Base-by-base conservation (phyloP, 2,329 filamentous ascomycete species). In the Xylariomycetidae sp. region DNA sequence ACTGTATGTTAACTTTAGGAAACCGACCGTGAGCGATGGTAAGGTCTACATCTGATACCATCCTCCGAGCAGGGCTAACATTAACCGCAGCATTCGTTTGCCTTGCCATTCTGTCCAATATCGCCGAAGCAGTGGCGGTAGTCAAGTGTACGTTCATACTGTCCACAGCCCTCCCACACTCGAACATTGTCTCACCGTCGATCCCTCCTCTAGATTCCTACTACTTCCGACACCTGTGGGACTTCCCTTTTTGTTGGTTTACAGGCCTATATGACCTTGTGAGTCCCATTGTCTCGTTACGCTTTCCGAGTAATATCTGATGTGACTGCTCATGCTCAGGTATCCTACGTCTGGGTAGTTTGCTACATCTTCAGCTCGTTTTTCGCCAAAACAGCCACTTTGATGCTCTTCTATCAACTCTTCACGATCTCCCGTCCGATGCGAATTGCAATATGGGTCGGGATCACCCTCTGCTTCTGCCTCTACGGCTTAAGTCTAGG, bases 361-460 rank as follows among this genome's bases (percentile, higher is more conserved):
- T 6, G 37, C 11, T 14, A 29, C 4, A 28, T 28, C 25, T 25
- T 33, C 22, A 38, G 32, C 29, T 12, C 36, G 12, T 38, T 41
- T 33, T 41, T 38, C 23, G 29, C 41, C 22, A 44, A 44, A 26
- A 34, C 33, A 6, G 34, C 38, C 22, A 44, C 36, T 16, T 25
- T 41, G 26, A 16, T 44, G 14, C 23, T 44, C 11, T 31, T 40
- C 17, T 19, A 31, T 7, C 38, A 36, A 27, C 11, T 38, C 16
- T 44, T 44, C 27, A n/a, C 32, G 10, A 22, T 36, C 13, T 36
- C 31, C 11, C 31, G 27, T 7, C 5, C 3, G n/a, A 41, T 26
- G 15, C 26, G 28, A 13, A 36, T 36, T 11, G 38, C 41, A n/a
- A 44, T 44, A 17, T 37, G 30, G 38, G 29, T 38, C 16, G 38